phyloP scores from a whole-genome alignment of 768 basidiomycete species.

The Suillus brevipes region DNA sequence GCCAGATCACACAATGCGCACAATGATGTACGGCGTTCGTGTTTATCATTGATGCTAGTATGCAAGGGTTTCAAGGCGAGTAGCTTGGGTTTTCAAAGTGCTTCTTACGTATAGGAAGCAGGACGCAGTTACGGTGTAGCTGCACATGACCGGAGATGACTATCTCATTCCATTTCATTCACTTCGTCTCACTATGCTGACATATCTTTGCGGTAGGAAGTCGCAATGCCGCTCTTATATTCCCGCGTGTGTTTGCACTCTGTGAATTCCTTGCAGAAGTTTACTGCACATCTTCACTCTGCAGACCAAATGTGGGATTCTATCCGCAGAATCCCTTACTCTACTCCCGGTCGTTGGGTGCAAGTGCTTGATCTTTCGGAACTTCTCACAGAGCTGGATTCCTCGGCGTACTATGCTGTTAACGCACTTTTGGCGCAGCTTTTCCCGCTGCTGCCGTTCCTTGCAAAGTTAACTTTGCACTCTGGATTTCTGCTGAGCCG shows the following conservation, averaged over 20 bases:
- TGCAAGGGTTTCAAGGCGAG: constrained; percentile 44
- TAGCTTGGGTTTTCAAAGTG: constrained; percentile 8
- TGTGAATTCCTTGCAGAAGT: constrained; percentile 49
- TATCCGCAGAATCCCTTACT: constrained; percentile 82
- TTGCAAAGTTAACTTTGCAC: constrained; percentile 53
- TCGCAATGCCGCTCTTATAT: constrained; percentile 68
- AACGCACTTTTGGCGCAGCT: constrained; percentile 65
- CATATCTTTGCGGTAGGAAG: constrained; percentile 45
- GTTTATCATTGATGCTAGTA: constrained; percentile 35
- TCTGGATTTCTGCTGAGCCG: constrained; percentile 61
- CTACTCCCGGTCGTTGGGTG: constrained; percentile 87
- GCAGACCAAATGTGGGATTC: constrained; percentile 87
- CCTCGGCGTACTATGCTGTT: constrained; percentile 47
- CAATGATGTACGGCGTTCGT: constrained; percentile 13
- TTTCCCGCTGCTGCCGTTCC: constrained; percentile 69
- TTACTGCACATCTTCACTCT: constrained; percentile 54
- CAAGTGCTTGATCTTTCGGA: constrained; percentile 70
- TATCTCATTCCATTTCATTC: constrained; percentile 5
- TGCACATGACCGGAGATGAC: neutral
- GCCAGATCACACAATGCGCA: constrained; percentile 11
- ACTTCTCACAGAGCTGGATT: constrained; percentile 43
- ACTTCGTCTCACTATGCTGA: constrained; percentile 16
- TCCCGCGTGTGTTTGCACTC: constrained; percentile 48
- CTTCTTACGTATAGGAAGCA: constrained; percentile 10
- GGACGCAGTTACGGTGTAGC: neutral